Base-by-base conservation (phyloP, 2,329 filamentous ascomycete species). In the Hypoxylon sp. region DNA sequence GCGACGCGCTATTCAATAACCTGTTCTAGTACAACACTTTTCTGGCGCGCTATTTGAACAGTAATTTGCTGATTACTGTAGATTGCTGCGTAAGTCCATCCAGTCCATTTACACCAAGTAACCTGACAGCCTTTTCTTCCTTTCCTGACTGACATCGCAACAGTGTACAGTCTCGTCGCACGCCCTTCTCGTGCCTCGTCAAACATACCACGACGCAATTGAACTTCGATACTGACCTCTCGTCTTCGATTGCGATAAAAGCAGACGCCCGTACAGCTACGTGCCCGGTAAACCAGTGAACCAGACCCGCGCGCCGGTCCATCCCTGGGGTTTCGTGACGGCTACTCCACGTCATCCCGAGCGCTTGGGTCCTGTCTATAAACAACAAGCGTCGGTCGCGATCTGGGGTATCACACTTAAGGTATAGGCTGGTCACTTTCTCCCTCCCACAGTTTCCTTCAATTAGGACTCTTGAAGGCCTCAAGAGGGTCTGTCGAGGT, bases 311-410 rank as follows among this genome's bases (percentile, higher is more conserved):
- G 37, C 37, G 16, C 37, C 16, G 37, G 37, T 41, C 37, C 37
- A 5, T 11, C 4, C 16, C 37, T 16, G 37, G 16, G 37, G 16
- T 19, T 41, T 41, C 37, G 37, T 19, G 16, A 41, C 2, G 21
- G 37, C 37, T 7, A 41, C 9, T 21, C 16, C 16, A 41, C n/a
- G 37, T 16, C n/a, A 39, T 16, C 8, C 34, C 5, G 34, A 39
- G n/a, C 34, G 34, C 34, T 39, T n/a, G 34, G n/a, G 34, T 39
- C 34, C 34, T 39, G 7, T 39, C 34, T 39, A 39, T 39, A 39
- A 39, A 39, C 34, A 39, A 39, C n/a, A 39, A 39, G n/a, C 14
- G 16, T n/a, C 3, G n/a, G 34, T 39, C 34, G 37, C 16, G 16
- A 8, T 21, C 37, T 41, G 16, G 8, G 8, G 16, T 41, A 19